Percentiles rank a stretch among this genome's conserved stretches.
phyloP scores from a whole-genome alignment of 108 stramenopile genomes.

The Fragilariopsis cylindrus region DNA sequence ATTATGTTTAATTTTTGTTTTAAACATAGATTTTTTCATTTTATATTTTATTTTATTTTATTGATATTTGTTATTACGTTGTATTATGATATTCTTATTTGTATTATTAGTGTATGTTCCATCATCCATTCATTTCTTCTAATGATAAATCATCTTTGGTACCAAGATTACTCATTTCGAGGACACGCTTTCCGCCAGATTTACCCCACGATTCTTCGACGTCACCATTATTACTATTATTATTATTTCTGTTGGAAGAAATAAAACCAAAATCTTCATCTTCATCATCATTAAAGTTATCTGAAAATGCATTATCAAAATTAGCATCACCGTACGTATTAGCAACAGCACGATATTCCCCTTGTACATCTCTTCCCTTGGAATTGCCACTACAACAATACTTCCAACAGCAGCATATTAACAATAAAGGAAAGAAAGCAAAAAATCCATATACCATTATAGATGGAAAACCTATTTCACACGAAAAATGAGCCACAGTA shows the following conservation, averaged over 20 bases:
- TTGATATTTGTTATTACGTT: too few species aligned
- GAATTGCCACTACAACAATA: slow-evolving; percentile 1
- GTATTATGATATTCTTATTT: not conserved
- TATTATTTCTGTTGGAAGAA: not conserved
- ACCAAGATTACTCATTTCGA: slow-evolving; percentile 19
- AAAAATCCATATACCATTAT: not conserved
- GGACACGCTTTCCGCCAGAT: slow-evolving; percentile 13
- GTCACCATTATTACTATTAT: slow-evolving; percentile 23
- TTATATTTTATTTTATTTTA: too few species aligned
- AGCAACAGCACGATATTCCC: slow-evolving; percentile 31
- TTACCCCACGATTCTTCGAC: slow-evolving; percentile 32
- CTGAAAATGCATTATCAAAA: slow-evolving; percentile 33
- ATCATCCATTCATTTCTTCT: slow-evolving; percentile 4
- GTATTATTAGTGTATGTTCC: not conserved
- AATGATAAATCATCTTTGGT: slow-evolving; percentile 3
- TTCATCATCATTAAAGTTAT: slow-evolving; percentile 23
- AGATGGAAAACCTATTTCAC: not conserved
- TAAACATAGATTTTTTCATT: too few species aligned
- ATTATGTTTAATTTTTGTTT: too few species aligned
- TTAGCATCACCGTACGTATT: slow-evolving; percentile 26
- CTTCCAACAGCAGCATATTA: slow-evolving; percentile 11
- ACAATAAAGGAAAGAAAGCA: slow-evolving; percentile 14
- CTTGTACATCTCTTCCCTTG: slow-evolving; percentile 4
- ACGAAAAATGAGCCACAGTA: not conserved
- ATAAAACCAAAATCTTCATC: slow-evolving; percentile 19